These are phyloP conservation scores for Ailanthus altissimus DNA, from an alignment of 345 rosid genomes.

Conservation along the genomic window DNA sequence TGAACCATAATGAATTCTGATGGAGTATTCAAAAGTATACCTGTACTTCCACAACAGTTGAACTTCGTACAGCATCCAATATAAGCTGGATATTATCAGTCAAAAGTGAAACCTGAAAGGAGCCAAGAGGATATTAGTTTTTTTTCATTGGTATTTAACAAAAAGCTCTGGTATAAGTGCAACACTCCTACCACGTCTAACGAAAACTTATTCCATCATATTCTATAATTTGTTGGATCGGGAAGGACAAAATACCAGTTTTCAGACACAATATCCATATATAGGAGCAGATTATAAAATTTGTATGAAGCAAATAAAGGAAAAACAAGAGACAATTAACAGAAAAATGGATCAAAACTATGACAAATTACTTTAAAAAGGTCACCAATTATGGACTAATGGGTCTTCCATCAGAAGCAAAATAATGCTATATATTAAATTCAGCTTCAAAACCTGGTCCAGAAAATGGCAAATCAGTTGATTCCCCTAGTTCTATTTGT, in stretches of 20 bases:
- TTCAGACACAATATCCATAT: neutral
- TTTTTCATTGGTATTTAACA: neutral
- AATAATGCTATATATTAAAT: neutral
- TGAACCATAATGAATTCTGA: neutral
- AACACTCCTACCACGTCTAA: neutral
- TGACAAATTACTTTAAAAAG: neutral
- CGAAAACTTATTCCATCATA: neutral
- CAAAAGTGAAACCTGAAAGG: conserved; percentile 59
- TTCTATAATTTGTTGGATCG: neutral
- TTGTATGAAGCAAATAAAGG: neutral
- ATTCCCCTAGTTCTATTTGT: no score
- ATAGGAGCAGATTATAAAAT: neutral
- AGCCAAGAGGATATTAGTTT: conserved; percentile 11
- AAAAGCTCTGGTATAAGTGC: conserved; percentile 2
- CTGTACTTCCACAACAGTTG: conserved; percentile 74
- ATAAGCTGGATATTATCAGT: conserved; percentile 65
- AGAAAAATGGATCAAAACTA: neutral
- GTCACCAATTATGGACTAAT: no score
- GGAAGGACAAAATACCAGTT: neutral
- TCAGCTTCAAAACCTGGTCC: no score
- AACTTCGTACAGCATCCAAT: conserved; percentile 66
- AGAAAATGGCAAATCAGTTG: no score
- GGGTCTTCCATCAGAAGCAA: neutral
- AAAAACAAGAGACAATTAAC: neutral
- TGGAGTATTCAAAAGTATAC: conserved; percentile 34